Evolutionary conservation across 2,329 filamentous ascomycete species (phyloP), one percentile per base, ranked within the genome.

Genomic region (Parasarocladium wereldwijsianum): DNA sequence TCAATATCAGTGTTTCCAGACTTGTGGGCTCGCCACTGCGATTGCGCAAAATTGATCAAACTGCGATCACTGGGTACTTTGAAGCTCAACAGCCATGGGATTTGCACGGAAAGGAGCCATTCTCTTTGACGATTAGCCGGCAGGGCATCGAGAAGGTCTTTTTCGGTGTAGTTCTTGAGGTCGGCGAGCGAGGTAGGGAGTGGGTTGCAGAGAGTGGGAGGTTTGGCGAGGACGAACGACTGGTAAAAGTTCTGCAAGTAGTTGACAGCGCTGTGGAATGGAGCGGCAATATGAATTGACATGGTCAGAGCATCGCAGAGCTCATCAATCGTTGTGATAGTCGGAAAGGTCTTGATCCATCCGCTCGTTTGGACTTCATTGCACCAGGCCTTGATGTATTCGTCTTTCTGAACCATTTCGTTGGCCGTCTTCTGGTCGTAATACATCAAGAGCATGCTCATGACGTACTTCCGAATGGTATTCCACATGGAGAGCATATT

Each of bases 191-290:
- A 43, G 7, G 27, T 34, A 0, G 57, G 57, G 4, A 53, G 40
- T 1, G 48, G 36, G 4, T 35, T 32, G 38, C 50, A 58, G 2
- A 62, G 44, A 15, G 45, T 45, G 1, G 55, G 45, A 0, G 59
- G 58, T 39, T 62, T 62, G 29, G 56, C 54, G 24, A 52, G 38
- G 5, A 66, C 59, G 37, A 64, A 65, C 12, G 50, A 43, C 35
- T 60, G 52, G 45, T 66, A 66, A 43, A 60, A 66, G 36, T 58
- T 54, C 36, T 66, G 62, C 0, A 65, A 47, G 38, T 66, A 66
- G 43, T 66, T 66, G 36, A 66, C 53, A 5, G 62, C 54, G 4
- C 52, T 64, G 42, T 66, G 61, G 36, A 60, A 58, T 0, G 63
- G 59, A 2, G 58, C 50, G 5, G 62, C 62, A 27, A 63, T 58